These are phyloP conservation scores for Friedmanniomyces endolithicus DNA, from an alignment of 495 filamentous ascomycete genomes.

Conservation along the genomic window DNA sequence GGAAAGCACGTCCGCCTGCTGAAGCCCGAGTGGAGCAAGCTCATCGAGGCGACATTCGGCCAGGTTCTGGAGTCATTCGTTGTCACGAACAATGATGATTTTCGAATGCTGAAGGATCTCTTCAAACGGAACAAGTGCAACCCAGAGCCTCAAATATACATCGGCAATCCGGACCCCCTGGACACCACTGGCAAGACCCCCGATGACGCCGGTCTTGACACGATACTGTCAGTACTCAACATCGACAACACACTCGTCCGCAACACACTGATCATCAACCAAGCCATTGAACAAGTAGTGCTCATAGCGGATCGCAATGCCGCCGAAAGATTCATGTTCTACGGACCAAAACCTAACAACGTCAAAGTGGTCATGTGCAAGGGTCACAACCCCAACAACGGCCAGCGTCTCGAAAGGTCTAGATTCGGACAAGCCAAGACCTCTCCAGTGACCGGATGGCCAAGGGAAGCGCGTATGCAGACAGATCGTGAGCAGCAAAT, in stretches of 20 bases:
- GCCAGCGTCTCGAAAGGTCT: constrained; percentile 30
- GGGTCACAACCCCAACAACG: constrained; percentile 46
- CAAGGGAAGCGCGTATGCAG: constrained; percentile 57
- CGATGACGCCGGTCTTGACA: constrained; percentile 50
- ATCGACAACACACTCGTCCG: constrained; percentile 69
- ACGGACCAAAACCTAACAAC: constrained; percentile 44
- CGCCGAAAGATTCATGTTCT: constrained; percentile 54
- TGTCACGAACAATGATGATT: constrained; percentile 62
- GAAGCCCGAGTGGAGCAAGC: constrained; percentile 71
- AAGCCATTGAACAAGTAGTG: constrained; percentile 72
- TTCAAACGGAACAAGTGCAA: constrained; percentile 50
- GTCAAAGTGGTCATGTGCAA: constrained; percentile 60
- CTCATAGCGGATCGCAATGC: constrained; percentile 55
- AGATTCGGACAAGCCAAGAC: constrained; percentile 38
- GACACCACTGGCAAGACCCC: constrained; percentile 60
- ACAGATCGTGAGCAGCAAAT: constrained; percentile 62
- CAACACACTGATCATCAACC: constrained; percentile 70
- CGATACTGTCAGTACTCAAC: constrained; percentile 63
- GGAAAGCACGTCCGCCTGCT: constrained; percentile 61
- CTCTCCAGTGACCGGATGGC: constrained; percentile 41
- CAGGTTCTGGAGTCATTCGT: constrained; percentile 57
- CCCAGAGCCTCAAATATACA: constrained; percentile 42
- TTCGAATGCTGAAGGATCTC: constrained; percentile 45
- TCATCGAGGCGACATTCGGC: constrained; percentile 65
- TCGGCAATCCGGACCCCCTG: constrained; percentile 47